Base-by-base conservation (phyloP, 1,284 basidiomycete genomes). In the Stygiomarasmius scandens region DNA sequence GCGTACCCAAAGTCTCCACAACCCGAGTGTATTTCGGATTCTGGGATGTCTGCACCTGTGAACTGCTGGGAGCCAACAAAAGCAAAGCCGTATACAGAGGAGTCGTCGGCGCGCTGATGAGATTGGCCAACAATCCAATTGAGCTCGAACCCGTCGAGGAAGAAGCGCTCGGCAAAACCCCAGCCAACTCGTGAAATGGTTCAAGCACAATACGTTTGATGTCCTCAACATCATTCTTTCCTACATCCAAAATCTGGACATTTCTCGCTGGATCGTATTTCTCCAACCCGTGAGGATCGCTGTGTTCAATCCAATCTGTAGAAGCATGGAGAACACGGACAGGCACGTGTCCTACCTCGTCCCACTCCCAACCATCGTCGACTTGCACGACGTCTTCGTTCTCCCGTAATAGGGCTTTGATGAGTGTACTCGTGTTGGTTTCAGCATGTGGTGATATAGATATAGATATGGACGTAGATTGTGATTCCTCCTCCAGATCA, bases 291-390 rank as follows among this genome's bases (percentile, higher is more conserved):
- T 87, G 83, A 2, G 75, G 75, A 66, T 87, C 85, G 25, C 74
- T 75, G 63, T 85, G 84, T 64, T 87, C 85, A 12, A 85, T 70
- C 88, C 87, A 90, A 66, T 86, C 81, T 4, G 87, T 89, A 1
- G 85, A 87, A 5, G 85, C 85, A 23, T 74, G 75, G 24, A 85
- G 65, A 24, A 83, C 69, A 45, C 66, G 68, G 8, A 49, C 68
- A 71, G 46, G 74, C 36, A 70, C 74, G 25, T 73, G 66, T 16
- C 71, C 73, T 25, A 71, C 68, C 23, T 78, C 74, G 63, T 87
- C 85, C 82, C 83, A 86, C 32, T 49, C 48, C 25, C 48, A 49
- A 24, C 29, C 48, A 5, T 68, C 66, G 2, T 80, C 82, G 14
- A 78, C 72, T 48, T 89, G 83, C 3, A 89, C 82, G 0, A 88